Base-by-base conservation (phyloP, 2,329 filamentous ascomycete species). In the Microdochium bolleyi region DNA sequence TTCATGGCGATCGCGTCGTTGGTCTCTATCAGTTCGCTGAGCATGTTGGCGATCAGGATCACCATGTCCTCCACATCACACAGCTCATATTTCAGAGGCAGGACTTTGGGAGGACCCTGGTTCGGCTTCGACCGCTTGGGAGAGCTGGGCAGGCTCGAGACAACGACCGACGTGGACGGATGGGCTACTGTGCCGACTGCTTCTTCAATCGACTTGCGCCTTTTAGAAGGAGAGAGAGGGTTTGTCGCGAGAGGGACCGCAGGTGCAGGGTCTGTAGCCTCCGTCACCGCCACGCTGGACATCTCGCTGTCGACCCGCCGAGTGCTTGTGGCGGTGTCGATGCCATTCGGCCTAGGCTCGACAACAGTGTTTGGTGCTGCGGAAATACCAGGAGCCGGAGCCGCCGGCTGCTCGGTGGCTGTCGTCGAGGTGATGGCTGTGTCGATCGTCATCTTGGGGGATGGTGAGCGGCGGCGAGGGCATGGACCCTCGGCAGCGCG, bases 11-110 rank as follows among this genome's bases (percentile, higher is more conserved):
- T 83, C 49, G 81, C 81, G 67, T 99, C 94, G 63, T 99, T 99
- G 57, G 92, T 89, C 56, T 89, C 85, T 60, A 99, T 95, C 49
- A 99, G 76, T 70, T 99, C 94, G 69, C 92, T 86, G 49, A 99
- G 79, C 94, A 99, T 97, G 64, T 95, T 89, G 48, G 92, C 85
- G 59, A 99, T 94, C 55, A 99, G 74, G 44, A 92, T 78, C 25
- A 96, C 94, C 65, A 99, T 82, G 66, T 96, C 92, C 62, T 91
- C 88, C 9, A 89, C 82, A 38, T 87, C 77, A 66, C 89, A 95
- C 11, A 84, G 74, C 68, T 96, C 90, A 68, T 99, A 99, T 62
- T 79, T 78, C 55, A 79, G 70, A 1, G 94, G 88, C 64, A 94
- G 63, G 9, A 78, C 60, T 63, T 84, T 87, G 41, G 78, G 72